These are phyloP conservation scores for Lactarius vividus DNA, from an alignment of 768 basidiomycete species.

Conservation along the genomic window DNA sequence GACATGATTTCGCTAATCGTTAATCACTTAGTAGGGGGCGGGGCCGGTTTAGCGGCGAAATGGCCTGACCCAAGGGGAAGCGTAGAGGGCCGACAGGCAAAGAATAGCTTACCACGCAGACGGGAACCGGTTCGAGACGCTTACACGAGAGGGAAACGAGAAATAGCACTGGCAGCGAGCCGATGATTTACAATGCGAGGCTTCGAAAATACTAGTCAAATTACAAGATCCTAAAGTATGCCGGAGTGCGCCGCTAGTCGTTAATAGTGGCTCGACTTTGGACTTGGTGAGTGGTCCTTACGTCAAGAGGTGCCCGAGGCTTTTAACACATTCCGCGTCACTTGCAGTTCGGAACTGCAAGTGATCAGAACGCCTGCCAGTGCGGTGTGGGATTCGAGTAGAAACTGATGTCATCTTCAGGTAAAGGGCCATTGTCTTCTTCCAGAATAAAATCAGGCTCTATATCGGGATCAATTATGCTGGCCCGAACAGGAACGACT, in stretches of 20 bases:
- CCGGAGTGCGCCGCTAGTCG: not conserved
- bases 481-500: not conserved
- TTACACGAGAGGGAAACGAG: too few relatives aligned
- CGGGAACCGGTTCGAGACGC: too few relatives aligned
- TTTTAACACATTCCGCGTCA: not conserved
- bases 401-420: not conserved
- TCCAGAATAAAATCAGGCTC: not conserved
- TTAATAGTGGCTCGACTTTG: not conserved
- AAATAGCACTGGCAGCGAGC: too few relatives aligned
- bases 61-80: too few relatives aligned
- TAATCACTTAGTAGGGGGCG: too few relatives aligned
- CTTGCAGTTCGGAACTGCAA: not conserved
- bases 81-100: too few relatives aligned
- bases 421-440: not conserved
- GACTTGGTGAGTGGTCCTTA: not conserved
- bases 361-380: not conserved
- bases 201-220: too few relatives aligned
- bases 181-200: too few relatives aligned
- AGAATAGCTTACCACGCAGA: too few relatives aligned
- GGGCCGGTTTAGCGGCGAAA: too few relatives aligned
- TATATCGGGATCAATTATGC: not conserved
- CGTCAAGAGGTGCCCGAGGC: too few relatives aligned
- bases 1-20: not conserved
- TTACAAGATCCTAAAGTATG: not conserved
- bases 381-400: not conserved